Evolutionary conservation across 1,284 basidiomycete species (phyloP).

Genomic region (Ceratorhiza oryzae-sativae): DNA sequence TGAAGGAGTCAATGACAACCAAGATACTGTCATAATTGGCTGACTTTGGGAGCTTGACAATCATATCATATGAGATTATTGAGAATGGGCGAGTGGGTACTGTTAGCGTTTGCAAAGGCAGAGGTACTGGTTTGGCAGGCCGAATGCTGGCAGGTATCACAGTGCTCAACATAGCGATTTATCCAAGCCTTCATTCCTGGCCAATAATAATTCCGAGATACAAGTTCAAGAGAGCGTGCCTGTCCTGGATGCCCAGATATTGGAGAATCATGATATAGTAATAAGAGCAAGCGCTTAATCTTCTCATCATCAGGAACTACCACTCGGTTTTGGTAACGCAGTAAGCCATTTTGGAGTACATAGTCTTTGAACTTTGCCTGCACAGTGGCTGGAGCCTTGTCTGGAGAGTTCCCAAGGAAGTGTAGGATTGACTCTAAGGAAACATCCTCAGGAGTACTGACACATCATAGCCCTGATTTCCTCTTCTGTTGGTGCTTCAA

Average conservation of each 20-base stretch:
- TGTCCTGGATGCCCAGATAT: conserved; percentile 40
- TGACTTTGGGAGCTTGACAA: conserved; percentile 48
- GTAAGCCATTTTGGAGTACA: conserved; percentile 10
- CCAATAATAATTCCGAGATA: conserved; percentile 41
- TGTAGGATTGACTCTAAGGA: neutral
- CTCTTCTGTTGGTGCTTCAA: neutral
- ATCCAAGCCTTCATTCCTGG: conserved; percentile 39
- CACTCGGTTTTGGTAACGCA: conserved; percentile 12
- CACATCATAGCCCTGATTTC: neutral
- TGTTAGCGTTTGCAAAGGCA: conserved; percentile 42
- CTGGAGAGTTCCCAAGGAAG: neutral
- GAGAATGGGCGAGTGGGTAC: conserved; percentile 47
- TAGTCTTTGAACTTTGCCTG: neutral
- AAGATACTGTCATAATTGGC: conserved; percentile 48
- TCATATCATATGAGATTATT: conserved; percentile 50
- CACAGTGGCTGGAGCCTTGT: neutral
- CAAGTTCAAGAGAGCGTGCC: conserved; percentile 27
- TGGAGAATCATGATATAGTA: conserved; percentile 29
- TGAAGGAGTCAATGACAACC: conserved; percentile 50
- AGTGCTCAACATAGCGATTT: conserved; percentile 42
- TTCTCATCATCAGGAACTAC: conserved; percentile 42
- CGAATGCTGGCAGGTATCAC: conserved; percentile 44
- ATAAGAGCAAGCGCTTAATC: neutral
- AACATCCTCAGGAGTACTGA: neutral
- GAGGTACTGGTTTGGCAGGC: conserved; percentile 30